Conservation (phyloP, 192 early-diverging fungal species). For the Coemansia sp. region DNA sequence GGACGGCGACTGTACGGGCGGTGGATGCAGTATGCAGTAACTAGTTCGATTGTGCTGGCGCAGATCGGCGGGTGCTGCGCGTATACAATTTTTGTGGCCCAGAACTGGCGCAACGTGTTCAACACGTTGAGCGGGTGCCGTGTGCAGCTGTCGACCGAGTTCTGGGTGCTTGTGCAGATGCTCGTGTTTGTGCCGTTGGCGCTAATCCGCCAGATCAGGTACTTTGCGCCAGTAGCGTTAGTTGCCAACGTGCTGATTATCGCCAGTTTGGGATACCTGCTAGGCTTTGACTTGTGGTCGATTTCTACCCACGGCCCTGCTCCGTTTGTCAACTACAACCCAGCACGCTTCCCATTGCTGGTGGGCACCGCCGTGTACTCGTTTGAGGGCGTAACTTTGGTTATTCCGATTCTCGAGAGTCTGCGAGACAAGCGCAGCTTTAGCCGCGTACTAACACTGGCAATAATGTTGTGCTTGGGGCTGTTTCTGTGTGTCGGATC, state of each 20-base stretch:
- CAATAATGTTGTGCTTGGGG: slow-evolving; percentile 75
- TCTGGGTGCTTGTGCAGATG: slow-evolving; percentile 78
- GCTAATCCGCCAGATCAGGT: slow-evolving; percentile 89
- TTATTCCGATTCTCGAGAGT: slow-evolving; percentile 69
- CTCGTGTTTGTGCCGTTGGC: slow-evolving; percentile 80
- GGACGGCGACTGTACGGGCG: slow-evolving; percentile 64
- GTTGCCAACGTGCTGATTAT: slow-evolving; percentile 93
- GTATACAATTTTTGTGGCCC: slow-evolving; percentile 88
- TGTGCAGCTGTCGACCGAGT: slow-evolving; percentile 63
- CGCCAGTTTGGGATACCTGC: slow-evolving; percentile 80
- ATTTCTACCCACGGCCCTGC: slow-evolving; percentile 57
- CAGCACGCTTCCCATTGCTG: slow-evolving; percentile 78
- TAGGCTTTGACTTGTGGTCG: slow-evolving; percentile 72
- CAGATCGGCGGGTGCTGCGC: slow-evolving; percentile 89
- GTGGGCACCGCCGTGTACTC: slow-evolving; percentile 95
- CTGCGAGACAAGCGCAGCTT: slow-evolving; percentile 89
- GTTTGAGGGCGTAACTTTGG: slow-evolving; percentile 87
- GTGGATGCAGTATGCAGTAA: slow-evolving; percentile 65
- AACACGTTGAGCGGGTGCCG: slow-evolving; percentile 70
- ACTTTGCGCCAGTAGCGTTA: slow-evolving; percentile 83
- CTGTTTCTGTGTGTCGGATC: slow-evolving; percentile 84
- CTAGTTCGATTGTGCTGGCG: slow-evolving; percentile 68
- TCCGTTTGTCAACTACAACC: slow-evolving; percentile 75
- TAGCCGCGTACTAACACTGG: slow-evolving; percentile 71
- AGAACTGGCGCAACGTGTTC: slow-evolving; percentile 74